A percentile compares a stretch with the other conserved stretches of the same genome.
Conservation (phyloP, 2,329 filamentous ascomycete species). For the Xylaria sp. region DNA sequence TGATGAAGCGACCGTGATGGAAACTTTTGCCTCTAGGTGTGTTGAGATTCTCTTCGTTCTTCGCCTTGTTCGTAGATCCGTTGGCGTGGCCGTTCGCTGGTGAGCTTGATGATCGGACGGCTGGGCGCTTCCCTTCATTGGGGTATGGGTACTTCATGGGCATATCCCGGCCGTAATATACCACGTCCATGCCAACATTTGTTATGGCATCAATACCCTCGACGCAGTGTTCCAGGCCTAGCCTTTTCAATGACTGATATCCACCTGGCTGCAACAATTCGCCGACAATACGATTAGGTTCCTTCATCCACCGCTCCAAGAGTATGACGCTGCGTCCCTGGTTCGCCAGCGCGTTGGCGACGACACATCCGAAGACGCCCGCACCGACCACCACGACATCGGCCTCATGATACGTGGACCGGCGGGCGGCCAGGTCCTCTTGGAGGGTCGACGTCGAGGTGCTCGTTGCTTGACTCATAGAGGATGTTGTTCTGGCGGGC, state of each 20-base stretch:
- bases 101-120: slow-evolving; percentile 3
- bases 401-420: slow-evolving; percentile 64
- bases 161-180: slow-evolving; percentile 77
- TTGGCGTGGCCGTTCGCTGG: slow-evolving; percentile 31
- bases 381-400: slow-evolving; percentile 94
- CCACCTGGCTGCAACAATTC: slow-evolving; percentile 95
- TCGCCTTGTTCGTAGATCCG: slow-evolving; percentile 38
- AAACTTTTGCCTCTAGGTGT: slow-evolving; percentile 79
- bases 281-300: slow-evolving; percentile 95
- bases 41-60: slow-evolving; percentile 33
- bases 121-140: slow-evolving; percentile 44
- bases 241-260: slow-evolving; percentile 75
- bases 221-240: slow-evolving; percentile 82
- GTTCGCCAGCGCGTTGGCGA: slow-evolving; percentile 81
- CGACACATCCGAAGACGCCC: slow-evolving; percentile 85
- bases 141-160: slow-evolving; percentile 79
- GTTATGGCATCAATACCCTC: slow-evolving; percentile 87
- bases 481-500: neutral
- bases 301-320: slow-evolving; percentile 85
- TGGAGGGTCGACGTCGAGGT: slow-evolving; percentile 20
- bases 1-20: slow-evolving; percentile 94
- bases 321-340: slow-evolving; percentile 91
- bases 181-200: slow-evolving; percentile 85
- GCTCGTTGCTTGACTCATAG: slow-evolving; percentile 26
- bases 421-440: slow-evolving; percentile 53